Base-by-base conservation (phyloP, 2,329 filamentous ascomycete species). In the Thermothelomyces thermophilus region DNA sequence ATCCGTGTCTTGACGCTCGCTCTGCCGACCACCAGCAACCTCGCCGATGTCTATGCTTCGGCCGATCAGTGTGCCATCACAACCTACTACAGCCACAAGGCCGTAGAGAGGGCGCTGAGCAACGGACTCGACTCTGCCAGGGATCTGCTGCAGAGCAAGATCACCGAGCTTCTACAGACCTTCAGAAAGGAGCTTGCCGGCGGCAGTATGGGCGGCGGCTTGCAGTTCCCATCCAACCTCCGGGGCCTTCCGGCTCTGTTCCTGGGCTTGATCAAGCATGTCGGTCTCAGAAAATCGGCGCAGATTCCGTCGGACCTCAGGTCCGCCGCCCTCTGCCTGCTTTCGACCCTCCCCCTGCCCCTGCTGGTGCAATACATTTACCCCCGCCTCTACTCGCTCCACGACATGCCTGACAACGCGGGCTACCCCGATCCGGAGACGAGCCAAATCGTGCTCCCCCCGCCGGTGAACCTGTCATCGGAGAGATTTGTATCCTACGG, bases 151-250 rank as follows among this genome's bases (percentile, higher is more conserved):
- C 90, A 96, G 67, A 82, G 84, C 58, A 98, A 98, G 76, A 74
- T 95, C 36, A 86, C 90, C 24, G 93, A 98, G 71, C 79, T 98
- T 42, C 74, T 98, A 53, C 86, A 91, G 66, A 97, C 91, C 0
- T 98, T 96, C 74, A 87, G 90, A 71, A 97, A 97, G 73, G 93
- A 98, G 68, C 79, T 98, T 52, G 91, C 88, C 14, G 91, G 91
- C 57, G 91, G 91, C 57, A 96, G 91, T 70, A 93, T 96, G 80
- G 90, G 91, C 45, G 90, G 90, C 46, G 90, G 91, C 41, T 75
- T 98, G 16, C 93, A 96, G 65, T 93, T 97, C 74, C 90, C 93
- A 17, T 85, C 87, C 52, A 98, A 98, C 68, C 73, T 98, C 51
- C 83, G 91, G 50, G 90, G 84, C 30, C 76, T 98, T 22, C 90